A percentile compares a stretch with the other conserved stretches of the same genome.
Conservation (phyloP, 768 basidiomycete species). For the Suillus weaverae region DNA sequence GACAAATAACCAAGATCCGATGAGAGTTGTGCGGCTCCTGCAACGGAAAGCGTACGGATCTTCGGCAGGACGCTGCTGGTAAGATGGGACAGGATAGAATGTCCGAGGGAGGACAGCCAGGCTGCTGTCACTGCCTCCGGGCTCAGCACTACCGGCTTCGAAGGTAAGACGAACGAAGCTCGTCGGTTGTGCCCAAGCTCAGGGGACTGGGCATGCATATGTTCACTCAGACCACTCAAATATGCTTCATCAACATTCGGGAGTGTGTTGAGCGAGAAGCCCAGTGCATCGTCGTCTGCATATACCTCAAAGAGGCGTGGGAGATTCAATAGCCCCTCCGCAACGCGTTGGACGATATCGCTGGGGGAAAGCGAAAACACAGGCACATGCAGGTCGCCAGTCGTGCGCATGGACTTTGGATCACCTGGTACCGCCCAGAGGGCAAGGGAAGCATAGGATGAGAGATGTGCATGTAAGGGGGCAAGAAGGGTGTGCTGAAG, state of each 20-base stretch:
- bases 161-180: constrained; percentile 37
- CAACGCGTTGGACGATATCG: constrained; percentile 82
- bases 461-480: constrained; percentile 74
- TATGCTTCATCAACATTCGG: constrained; percentile 65
- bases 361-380: constrained; percentile 93
- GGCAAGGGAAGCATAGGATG: constrained; percentile 64
- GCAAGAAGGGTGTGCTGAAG: constrained; percentile 83
- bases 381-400: constrained; percentile 59
- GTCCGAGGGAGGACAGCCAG: constrained; percentile 91
- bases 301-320: constrained; percentile 94
- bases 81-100: constrained; percentile 73
- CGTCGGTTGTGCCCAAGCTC: constrained; percentile 39
- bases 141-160: constrained; percentile 44
- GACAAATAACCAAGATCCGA: constrained; percentile 88
- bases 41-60: constrained; percentile 58
- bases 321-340: constrained; percentile 92
- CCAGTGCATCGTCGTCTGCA: constrained; percentile 86
- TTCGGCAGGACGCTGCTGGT: constrained; percentile 68
- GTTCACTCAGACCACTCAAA: constrained; percentile 48
- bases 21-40: constrained; percentile 80
- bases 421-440: constrained; percentile 63
- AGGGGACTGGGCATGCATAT: constrained; percentile 26
- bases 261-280: constrained; percentile 83
- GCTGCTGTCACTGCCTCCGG: constrained; percentile 84
- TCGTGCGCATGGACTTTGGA: constrained; percentile 40